Evolutionary conservation across 2,329 filamentous ascomycete species (phyloP), one percentile per base, ranked within the genome.

Genomic region (Cladophialophora bantiana): DNA sequence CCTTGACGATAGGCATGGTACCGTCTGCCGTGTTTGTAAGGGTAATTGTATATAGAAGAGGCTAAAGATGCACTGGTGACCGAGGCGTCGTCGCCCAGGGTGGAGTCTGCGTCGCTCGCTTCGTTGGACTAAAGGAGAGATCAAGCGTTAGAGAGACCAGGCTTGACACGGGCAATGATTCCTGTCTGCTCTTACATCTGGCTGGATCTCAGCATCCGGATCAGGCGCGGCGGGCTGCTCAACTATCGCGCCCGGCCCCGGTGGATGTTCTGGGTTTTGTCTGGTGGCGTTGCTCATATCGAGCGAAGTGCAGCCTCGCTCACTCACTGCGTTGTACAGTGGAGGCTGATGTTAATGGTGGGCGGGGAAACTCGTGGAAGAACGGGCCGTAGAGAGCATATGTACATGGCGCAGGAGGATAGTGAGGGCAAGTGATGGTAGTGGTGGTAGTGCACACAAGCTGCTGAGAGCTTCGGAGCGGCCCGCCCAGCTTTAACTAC

Each of bases 21-120:
- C 45, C 78, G 77, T 15, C 79, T 77, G 62, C 79, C 79, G 67
- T 81, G 80, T 70, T 80, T 79, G 31, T 69, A 66, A n/a, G n/a
- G 53, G 58, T 69, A 66, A 18, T 59, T 61, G 42, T 54, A 59
- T n/a, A 69, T 61, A 3, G 67, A 69, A 7, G 64, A 67, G 12
- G 48, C 38, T 2, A 69, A 36, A 9, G 64, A 67, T 36, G 64
- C 53, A 48, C 59, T 69, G 15, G 55, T 38, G 4, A 59, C 59
- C 31, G 56, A 57, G 15, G 7, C 5, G 56, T 67, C 53, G 64
- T 65, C 63, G 57, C 59, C 58, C 42, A 67, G 58, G 3, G 58
- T 55, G 12, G 64, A 67, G 36, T 67, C 64, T 35, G 35, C 26
- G 15, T 63, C 64, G 18, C 52, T 52, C n/a, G 50, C 12, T 32